Conservation (phyloP, 306 rosid genomes). For the Prunus campanulata region DNA sequence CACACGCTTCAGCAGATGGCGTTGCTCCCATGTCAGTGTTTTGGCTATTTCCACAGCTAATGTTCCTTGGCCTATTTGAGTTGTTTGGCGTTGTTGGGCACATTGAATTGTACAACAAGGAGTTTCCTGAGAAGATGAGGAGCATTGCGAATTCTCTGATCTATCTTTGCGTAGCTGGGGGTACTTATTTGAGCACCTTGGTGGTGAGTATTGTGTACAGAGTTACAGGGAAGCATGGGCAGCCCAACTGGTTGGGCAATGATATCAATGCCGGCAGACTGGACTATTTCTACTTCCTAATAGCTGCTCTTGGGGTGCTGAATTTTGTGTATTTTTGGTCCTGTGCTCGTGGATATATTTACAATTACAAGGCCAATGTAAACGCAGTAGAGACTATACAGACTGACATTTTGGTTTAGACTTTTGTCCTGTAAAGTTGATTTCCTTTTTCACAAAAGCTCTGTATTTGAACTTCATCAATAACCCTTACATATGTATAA, state of each 20-base stretch:
- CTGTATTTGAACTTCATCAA: no score
- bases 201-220: conserved; percentile 32
- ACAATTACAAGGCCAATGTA: conserved; percentile 28
- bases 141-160: conserved; percentile 41
- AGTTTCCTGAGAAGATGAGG: conserved; percentile 46
- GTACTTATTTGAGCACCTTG: conserved; percentile 35
- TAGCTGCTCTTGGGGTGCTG: conserved; percentile 23
- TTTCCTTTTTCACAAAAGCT: no score
- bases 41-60: conserved; percentile 54
- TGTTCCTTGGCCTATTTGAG: conserved; percentile 24
- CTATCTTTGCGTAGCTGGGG: conserved; percentile 22
- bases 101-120: conserved; percentile 48
- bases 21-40: conserved; percentile 38
- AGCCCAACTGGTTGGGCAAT: conserved; percentile 38
- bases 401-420: not conserved
- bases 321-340: conserved; percentile 28
- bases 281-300: conserved; percentile 41
- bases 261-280: conserved; percentile 47
- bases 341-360: conserved; percentile 32
- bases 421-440: no score
- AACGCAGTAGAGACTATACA: not conserved
- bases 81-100: conserved; percentile 39
- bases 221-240: conserved; percentile 26
- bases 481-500: no score
- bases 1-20: not conserved